Conservation (phyloP, 345 rosid species). For the Trapa incisa region DNA sequence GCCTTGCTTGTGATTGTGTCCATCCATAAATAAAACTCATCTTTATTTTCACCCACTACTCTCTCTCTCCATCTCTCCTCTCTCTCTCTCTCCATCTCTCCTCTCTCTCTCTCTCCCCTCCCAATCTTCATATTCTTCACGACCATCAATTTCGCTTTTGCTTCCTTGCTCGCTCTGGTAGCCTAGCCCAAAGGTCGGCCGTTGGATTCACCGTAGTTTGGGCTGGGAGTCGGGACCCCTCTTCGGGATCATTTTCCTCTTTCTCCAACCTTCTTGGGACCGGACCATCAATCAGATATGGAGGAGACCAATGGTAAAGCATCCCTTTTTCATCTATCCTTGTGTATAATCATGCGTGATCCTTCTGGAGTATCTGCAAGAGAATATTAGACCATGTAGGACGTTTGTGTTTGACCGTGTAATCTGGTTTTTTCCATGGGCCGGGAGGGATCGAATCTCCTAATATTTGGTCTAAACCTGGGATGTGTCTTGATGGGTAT, state of each 20-base stretch:
- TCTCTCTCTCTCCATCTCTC: too few relatives aligned
- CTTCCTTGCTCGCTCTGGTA: neutral
- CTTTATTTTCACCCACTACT: too few relatives aligned
- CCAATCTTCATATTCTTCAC: neutral
- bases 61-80: too few relatives aligned
- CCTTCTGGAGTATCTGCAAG: neutral
- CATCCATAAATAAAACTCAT: too few relatives aligned
- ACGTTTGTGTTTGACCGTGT: neutral
- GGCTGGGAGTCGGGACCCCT: neutral
- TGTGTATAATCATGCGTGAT: too few relatives aligned
- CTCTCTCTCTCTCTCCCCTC: too few relatives aligned
- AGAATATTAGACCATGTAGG: neutral
- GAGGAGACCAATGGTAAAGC: constrained; percentile 25
- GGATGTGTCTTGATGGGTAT: neutral
- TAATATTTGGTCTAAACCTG: neutral
- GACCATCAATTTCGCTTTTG: neutral
- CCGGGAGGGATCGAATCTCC: neutral
- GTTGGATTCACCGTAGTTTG: neutral
- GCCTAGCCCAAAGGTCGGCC: neutral
- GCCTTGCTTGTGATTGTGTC: too few relatives aligned
- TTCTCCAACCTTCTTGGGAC: constrained; percentile 6
- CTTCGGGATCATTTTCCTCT: neutral
- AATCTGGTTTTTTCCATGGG: neutral
- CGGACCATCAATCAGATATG: constrained; percentile 9
- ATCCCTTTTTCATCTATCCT: neutral